Evolutionary conservation across 345 rosid species (phyloP), one percentile per base, ranked within the genome.

Genomic region (Zanthoxylum bungeanum): DNA sequence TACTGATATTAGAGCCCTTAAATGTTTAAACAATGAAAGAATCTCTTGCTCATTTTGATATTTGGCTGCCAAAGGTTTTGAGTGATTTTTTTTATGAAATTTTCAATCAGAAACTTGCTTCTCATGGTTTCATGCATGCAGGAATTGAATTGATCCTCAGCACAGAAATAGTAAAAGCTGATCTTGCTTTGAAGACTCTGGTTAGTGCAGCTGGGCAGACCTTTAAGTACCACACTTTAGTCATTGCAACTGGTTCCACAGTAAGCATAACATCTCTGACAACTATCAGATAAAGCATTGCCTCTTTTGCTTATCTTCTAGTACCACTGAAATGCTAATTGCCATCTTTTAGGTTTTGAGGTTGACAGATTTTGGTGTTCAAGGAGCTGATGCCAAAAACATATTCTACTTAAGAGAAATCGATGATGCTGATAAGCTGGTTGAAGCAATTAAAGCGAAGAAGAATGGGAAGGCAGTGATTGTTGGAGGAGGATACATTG

Each of bases 401-500:
- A 90, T 92, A 72, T 82, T 87, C 71, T 95, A 95, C 85, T 82
- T 95, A 67, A 92, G 99, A 73, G 98, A 91, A 73, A 85, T 95
- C 70, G 88, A 88, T 63, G 99, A 95, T 75, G 98, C 98, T 1
- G 97, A 95, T 83, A 76, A 65, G 70, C 78, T 95, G 56, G 84
- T 86, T 39, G 98, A 85, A 85, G 96, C 82, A 28, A 92, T 95
- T 55, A 85, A 91, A 77, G 86, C 85, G 25, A 89, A 90, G 85
- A 85, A 88, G 84, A 82, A 85, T 9, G 99, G 98, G n/a, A 95
- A 91, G 82, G 97, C 89, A 71, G 96, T 95, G 14, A 79, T 95
- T 75, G 96, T 95, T 71, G 99, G 99, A 12, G 99, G 99, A 75
- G 99, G 99, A 46, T 92, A 95, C 83, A 92, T 95, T 65, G 99